Evolutionary conservation across 1,284 basidiomycete species (phyloP).

Genomic region (Cerioporus squamosus): DNA sequence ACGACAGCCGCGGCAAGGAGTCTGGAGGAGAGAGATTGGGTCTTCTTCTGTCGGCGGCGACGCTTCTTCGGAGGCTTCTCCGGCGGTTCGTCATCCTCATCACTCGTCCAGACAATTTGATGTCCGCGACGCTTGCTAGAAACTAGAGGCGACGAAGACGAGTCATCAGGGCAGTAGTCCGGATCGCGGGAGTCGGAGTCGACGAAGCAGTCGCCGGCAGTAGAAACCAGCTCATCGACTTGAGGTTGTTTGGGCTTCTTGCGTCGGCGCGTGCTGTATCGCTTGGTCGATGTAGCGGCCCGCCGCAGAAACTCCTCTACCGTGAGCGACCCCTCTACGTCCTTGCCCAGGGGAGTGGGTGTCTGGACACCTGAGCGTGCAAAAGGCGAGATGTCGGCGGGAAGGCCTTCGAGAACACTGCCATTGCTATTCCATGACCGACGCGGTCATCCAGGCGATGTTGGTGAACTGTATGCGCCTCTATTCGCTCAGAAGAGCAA

Average conservation of each 20-base stretch:
- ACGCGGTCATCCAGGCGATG: neutral
- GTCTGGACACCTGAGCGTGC: neutral
- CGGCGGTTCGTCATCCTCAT: constrained; percentile 1
- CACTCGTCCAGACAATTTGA: constrained; percentile 5
- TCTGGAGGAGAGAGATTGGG: constrained; percentile 26
- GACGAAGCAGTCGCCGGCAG: too few relatives aligned
- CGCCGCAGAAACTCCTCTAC: neutral
- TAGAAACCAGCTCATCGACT: too few relatives aligned
- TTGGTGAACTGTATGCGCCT: neutral
- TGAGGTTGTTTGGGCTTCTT: too few relatives aligned
- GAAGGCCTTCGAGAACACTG: neutral
- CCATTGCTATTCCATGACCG: neutral
- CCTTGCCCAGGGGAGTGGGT: neutral
- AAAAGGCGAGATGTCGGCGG: neutral
- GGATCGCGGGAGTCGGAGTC: neutral
- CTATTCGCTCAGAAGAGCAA: neutral
- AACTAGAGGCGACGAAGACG: neutral
- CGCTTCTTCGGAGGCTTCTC: neutral
- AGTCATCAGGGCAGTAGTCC: neutral
- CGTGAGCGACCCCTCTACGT: neutral
- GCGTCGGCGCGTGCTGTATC: too few relatives aligned
- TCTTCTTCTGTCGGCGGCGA: constrained; percentile 14
- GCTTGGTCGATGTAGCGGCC: neutral
- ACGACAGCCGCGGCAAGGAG: constrained; percentile 31
- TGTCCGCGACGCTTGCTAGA: neutral